Evolutionary conservation across 2,329 filamentous ascomycete species (phyloP).

Genomic region (Venturia effusa): DNA sequence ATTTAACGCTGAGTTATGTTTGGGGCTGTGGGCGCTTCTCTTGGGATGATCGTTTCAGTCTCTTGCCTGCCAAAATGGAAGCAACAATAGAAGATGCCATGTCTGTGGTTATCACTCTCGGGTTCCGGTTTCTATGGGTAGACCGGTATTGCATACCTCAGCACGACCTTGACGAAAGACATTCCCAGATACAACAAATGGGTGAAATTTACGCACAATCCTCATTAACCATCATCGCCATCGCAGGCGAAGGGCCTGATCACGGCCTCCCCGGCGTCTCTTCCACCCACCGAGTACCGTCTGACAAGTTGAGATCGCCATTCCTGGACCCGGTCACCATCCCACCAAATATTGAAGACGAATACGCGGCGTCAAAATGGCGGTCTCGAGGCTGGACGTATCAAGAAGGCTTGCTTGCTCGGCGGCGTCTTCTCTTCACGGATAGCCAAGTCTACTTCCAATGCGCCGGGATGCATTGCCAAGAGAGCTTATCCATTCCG

Average conservation of each 20-base stretch:
- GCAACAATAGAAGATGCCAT: conserved; percentile 11
- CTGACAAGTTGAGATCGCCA: neutral
- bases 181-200: conserved; percentile 4
- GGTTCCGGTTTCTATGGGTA: conserved; percentile 13
- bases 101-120: neutral
- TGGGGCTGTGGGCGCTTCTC: neutral
- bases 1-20: conserved; percentile 9
- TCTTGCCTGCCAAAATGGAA: neutral
- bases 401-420: conserved; percentile 7
- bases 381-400: conserved; percentile 9
- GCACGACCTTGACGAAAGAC: neutral
- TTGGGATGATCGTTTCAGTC: neutral
- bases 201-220: conserved; percentile 4
- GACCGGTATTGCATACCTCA: conserved; percentile 12
- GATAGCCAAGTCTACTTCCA: conserved; percentile 8
- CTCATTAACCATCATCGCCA: conserved; percentile 5
- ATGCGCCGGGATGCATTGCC: conserved; percentile 3
- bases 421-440: conserved; percentile 6
- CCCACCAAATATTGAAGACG: neutral
- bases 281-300: neutral
- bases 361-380: neutral
- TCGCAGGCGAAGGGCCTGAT: neutral
- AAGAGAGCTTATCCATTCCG: neutral
- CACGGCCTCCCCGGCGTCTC: neutral
- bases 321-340: neutral